Base-by-base conservation (phyloP, 2,329 filamentous ascomycete species). In the Pseudocercospora ulei region DNA sequence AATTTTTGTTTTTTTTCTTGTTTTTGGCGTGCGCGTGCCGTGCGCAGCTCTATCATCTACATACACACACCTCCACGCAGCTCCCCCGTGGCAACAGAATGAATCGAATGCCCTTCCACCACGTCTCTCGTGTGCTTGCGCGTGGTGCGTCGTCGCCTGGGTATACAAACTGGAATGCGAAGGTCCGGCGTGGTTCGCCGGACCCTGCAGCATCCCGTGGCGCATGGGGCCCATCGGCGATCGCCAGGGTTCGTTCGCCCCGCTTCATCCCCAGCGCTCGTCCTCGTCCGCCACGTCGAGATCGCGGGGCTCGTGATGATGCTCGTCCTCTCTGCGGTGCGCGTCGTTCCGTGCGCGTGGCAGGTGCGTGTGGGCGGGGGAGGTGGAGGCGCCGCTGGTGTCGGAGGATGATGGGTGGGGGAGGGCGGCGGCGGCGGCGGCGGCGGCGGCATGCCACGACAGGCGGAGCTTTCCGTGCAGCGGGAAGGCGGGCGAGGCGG, bases 391-490 rank as follows among this genome's bases (percentile, higher is more conserved):
- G 5, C 5, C 20, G 6, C 26, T 30, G 13, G 17, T 23, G 6
- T 18, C 26, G 12, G 37, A 13, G 4, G 18, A 3, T 33, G 19
- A 26, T 6, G 4, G 30, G 11, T 12, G 28, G 9, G n/a, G n/a
- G n/a, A n/a, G n/a, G n/a, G n/a, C n/a, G n/a, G n/a, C n/a, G n/a
- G n/a, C n/a, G n/a, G n/a, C n/a, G n/a, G n/a, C n/a, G n/a, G n/a
- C n/a, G 5, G 13, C 30, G 23, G 17, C 35, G 9, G 41, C 40
- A 19, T 54, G 48, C 82, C 82, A 88, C 1, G 71, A 60, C 24
- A 83, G 58, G 38, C 83, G 76, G 7, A 85, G 66, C 29, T 71
- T 72, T 26, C 73, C 76, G 7, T 83, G 62, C 4, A 75, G 73
- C 0, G 78, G 75, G 25, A 86, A 73, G 18, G 48, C 44, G 12